A percentile compares a stretch with the other conserved stretches of the same genome.
Evolutionary conservation across 345 rosid species (phyloP).

Genomic region (Brassica carinata): DNA sequence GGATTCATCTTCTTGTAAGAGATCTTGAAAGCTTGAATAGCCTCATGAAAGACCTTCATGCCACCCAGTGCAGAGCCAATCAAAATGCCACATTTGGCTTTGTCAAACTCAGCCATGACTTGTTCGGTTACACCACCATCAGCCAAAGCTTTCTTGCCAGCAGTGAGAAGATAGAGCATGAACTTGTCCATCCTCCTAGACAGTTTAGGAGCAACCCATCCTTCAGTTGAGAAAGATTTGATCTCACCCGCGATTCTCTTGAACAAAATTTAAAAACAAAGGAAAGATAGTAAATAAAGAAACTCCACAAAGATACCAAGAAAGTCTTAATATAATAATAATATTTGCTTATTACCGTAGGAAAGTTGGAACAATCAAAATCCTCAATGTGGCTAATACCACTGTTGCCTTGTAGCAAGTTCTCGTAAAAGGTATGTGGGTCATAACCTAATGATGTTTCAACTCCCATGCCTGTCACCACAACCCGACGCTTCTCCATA

Average conservation of each 20-base stretch:
- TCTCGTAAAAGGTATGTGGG: conserved; percentile 67
- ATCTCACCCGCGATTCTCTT: conserved; percentile 97
- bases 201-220: conserved; percentile 85
- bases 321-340: conserved; percentile 5
- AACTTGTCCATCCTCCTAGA: conserved; percentile 94
- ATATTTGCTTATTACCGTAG: conserved; percentile 52
- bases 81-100: conserved; percentile 83
- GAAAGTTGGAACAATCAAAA: conserved; percentile 78
- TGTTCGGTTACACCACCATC: conserved; percentile 86
- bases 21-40: conserved; percentile 83
- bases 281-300: neutral
- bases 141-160: conserved; percentile 93
- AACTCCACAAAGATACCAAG: conserved; percentile 3
- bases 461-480: conserved; percentile 96
- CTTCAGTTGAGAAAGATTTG: conserved; percentile 79
- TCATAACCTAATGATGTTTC: conserved; percentile 91
- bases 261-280: neutral
- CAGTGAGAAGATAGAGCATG: conserved; percentile 92
- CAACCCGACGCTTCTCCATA: conserved; percentile 75
- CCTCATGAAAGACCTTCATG: conserved; percentile 92
- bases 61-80: conserved; percentile 97
- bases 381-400: conserved; percentile 86
- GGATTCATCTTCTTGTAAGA: conserved; percentile 95
- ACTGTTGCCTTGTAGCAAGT: conserved; percentile 85
- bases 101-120: conserved; percentile 75